A percentile compares a stretch with the other conserved stretches of the same genome.
Conservation (phyloP, 1,284 basidiomycete genomes). For the Ustilago sp. region DNA sequence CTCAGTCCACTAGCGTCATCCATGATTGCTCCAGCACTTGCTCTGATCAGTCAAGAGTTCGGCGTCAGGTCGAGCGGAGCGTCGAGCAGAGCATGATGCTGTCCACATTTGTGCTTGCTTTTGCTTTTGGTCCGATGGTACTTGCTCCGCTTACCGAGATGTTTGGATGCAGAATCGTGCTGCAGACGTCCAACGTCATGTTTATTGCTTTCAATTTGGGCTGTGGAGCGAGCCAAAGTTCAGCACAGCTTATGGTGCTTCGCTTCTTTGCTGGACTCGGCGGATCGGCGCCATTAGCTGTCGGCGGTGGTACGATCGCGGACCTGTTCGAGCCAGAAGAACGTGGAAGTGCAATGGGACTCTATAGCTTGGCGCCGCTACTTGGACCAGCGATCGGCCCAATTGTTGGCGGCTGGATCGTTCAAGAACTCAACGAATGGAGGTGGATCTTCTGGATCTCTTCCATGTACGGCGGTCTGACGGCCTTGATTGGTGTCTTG, state of each 20-base stretch:
- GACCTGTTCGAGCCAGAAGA: slow-evolving; percentile 77
- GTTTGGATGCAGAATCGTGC: slow-evolving; percentile 66
- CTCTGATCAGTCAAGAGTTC: slow-evolving; percentile 51
- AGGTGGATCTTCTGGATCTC: slow-evolving; percentile 57
- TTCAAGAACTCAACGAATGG: slow-evolving; percentile 49
- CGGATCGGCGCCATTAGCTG: slow-evolving; percentile 72
- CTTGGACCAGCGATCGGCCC: slow-evolving; percentile 58
- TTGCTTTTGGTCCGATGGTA: slow-evolving; percentile 57
- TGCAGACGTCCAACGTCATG: slow-evolving; percentile 58
- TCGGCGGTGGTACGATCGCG: slow-evolving; percentile 73
- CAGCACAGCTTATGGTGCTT: slow-evolving; percentile 71
- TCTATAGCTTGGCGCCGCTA: slow-evolving; percentile 75
- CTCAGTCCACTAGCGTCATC: slow-evolving; percentile 60
- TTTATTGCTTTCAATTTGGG: slow-evolving; percentile 63
- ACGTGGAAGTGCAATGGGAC: slow-evolving; percentile 77
- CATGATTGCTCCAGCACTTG: slow-evolving; percentile 65
- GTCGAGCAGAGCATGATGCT: slow-evolving; percentile 53
- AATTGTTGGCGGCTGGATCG: slow-evolving; percentile 52
- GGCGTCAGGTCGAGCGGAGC: slow-evolving; percentile 32
- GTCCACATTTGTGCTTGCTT: slow-evolving; percentile 60
- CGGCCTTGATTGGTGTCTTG: slow-evolving; percentile 54
- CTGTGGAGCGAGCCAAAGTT: slow-evolving; percentile 51
- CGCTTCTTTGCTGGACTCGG: slow-evolving; percentile 79
- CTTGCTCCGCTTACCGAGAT: slow-evolving; percentile 75
- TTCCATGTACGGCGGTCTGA: slow-evolving; percentile 49